Base-by-base conservation (phyloP, 73 alveolate genomes). In the Effrenium voratum region DNA sequence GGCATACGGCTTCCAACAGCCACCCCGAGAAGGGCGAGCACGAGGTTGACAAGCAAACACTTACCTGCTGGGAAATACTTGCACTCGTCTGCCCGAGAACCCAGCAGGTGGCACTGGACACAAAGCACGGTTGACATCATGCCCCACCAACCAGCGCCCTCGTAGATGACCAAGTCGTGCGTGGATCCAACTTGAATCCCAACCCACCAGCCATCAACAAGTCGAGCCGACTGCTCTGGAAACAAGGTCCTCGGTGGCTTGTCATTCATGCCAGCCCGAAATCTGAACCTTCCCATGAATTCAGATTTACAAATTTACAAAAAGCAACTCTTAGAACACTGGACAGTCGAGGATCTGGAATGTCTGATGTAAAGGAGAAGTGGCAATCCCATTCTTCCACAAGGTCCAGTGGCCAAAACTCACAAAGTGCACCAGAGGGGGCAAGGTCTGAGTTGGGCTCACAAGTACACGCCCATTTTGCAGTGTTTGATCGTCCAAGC, bases 131-230 rank as follows among this genome's bases (percentile, higher is more conserved):
- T 22, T 15, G 75, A 22, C 75, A 60, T 60, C 75, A 60, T 60
- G 10, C 30, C 68, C 38, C 75, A 15, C 5, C 12, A 24, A 36
- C 75, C 75, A 32, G 15, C 75, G 4, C 82, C 82, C 4, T 72
- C 82, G 82, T 72, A 72, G 47, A 72, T 72, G 45, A 22, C 38
- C 19, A 72, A 47, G 82, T 72, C 82, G 49, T 72, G 82, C 5
- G 82, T 72, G 45, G 82, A 44, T 2, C 26, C 82, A n/a, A 72
- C 82, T 10, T 72, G 26, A 47, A 36, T 15, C 10, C 82, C 82
- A 8, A 72, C 2, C 82, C 82, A 72, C 82, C 82, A 72, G 13
- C 82, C 82, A 2, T 72, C 82, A 44, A 72, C 13, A 26, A 72
- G 82, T 32, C 46, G 10, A 47, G 82, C 82, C 13, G 82, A 72